Conservation (phyloP, 306 rosid genomes). For the Urtica urens region DNA sequence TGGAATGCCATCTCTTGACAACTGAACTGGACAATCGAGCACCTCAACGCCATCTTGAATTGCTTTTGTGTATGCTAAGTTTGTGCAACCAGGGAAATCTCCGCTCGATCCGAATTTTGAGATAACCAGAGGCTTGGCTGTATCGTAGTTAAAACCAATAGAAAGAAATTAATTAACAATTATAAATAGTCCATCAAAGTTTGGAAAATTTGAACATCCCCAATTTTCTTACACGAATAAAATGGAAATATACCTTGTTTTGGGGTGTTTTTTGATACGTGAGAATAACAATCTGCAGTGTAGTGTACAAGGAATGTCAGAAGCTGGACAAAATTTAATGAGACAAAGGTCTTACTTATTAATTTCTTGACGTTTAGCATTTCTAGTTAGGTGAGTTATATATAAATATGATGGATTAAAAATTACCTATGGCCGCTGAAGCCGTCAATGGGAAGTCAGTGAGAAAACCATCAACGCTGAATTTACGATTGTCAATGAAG, state of each 20-base stretch:
- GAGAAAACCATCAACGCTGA: constrained; percentile 79
- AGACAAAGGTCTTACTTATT: too few species aligned
- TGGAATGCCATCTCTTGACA: constrained; percentile 62
- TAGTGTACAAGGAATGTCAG: constrained; percentile 19
- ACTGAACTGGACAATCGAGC: constrained; percentile 84
- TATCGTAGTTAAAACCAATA: constrained; percentile 17
- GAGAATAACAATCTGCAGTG: constrained; percentile 76
- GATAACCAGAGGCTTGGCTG: constrained; percentile 56
- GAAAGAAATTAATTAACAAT: constrained; percentile 22
- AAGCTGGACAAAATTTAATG: too few species aligned
- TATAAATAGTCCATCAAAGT: not conserved
- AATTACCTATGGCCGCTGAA: constrained; percentile 56
- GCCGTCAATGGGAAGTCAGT: constrained; percentile 76
- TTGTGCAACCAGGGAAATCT: constrained; percentile 64
- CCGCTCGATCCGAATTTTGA: constrained; percentile 87
- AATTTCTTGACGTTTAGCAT: too few species aligned
- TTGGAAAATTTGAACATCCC: not conserved
- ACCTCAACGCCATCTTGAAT: constrained; percentile 66
- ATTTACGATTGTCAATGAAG: constrained; percentile 52
- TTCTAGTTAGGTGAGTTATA: too few species aligned
- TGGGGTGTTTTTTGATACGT: constrained; percentile 36
- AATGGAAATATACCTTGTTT: constrained; percentile 32
- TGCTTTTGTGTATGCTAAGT: constrained; percentile 51
- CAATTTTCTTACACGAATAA: not conserved
- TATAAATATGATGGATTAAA: too few species aligned